Conservation (phyloP, 176 grass and related monocot species). For the Guadua angustifolia region DNA sequence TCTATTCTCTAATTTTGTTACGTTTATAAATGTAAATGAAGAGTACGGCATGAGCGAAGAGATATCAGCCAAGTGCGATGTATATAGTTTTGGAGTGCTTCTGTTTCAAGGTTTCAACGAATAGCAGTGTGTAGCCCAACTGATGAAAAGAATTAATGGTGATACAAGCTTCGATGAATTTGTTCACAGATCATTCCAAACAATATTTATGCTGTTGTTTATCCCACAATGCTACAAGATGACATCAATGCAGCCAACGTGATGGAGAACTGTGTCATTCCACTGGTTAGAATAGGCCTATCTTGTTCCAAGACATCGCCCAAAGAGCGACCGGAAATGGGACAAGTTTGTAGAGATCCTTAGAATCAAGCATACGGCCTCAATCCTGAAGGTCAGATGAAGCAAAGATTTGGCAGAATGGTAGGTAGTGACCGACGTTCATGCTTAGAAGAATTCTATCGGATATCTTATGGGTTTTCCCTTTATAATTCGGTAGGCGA, state of each 20-base stretch:
- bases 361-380: conserved; percentile 29
- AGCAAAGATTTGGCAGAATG: background rate
- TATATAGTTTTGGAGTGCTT: conserved; percentile 55
- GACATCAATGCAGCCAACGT: background rate
- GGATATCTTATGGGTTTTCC: background rate
- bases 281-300: conserved; percentile 41
- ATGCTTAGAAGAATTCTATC: background rate
- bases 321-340: conserved; percentile 32
- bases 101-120: conserved; percentile 48
- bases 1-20: background rate
- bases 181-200: conserved; percentile 19
- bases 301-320: conserved; percentile 39
- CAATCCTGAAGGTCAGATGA: background rate
- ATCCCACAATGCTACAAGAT: conserved; percentile 28
- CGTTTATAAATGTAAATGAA: conserved; percentile 13
- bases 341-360: conserved; percentile 34
- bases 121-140: conserved; percentile 32
- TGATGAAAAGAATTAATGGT: conserved; percentile 25
- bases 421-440: background rate
- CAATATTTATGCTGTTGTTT: background rate
- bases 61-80: conserved; percentile 46
- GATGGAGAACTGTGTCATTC: conserved; percentile 37
- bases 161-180: conserved; percentile 8
- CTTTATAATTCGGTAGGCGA: background rate
- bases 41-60: conserved; percentile 40